Conservation (phyloP, 805 yeast genomes). For the Lachancea thermotolerans region DNA sequence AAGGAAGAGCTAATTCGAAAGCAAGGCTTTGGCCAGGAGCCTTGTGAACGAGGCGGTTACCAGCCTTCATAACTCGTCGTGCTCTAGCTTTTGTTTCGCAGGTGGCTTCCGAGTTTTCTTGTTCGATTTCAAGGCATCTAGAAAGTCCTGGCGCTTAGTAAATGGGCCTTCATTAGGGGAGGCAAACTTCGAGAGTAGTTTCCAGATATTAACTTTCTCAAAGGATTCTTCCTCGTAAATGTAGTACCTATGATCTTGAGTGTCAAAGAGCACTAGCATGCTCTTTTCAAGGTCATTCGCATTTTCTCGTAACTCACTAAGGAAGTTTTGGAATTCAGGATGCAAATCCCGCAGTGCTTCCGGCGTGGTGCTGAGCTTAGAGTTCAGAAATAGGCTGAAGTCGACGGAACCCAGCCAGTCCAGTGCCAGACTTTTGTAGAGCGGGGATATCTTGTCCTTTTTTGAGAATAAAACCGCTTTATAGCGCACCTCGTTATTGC, state of each 20-base stretch:
- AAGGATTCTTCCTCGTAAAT: conserved; percentile 18
- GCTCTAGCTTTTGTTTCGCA: conserved; percentile 5
- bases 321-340: conserved; percentile 19
- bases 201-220: conserved; percentile 19
- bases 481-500: conserved; percentile 16
- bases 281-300: conserved; percentile 15
- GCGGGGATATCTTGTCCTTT: conserved; percentile 43
- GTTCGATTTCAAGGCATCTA: conserved; percentile 15
- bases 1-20: background rate
- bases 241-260: conserved; percentile 13
- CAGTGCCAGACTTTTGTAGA: conserved; percentile 59
- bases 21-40: background rate
- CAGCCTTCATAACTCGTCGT: conserved; percentile 22
- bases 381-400: conserved; percentile 38
- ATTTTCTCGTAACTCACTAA: conserved; percentile 10
- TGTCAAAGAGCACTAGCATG: conserved; percentile 20
- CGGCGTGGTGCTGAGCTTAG: conserved; percentile 18
- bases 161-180: conserved; percentile 31
- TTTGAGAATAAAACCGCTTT: conserved; percentile 50
- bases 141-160: conserved; percentile 20
- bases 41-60: background rate
- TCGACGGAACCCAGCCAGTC: conserved; percentile 52
- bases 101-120: background rate
- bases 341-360: conserved; percentile 9
- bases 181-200: conserved; percentile 17